Conservation (phyloP, 805 yeast species). For the Candida saitoana region DNA sequence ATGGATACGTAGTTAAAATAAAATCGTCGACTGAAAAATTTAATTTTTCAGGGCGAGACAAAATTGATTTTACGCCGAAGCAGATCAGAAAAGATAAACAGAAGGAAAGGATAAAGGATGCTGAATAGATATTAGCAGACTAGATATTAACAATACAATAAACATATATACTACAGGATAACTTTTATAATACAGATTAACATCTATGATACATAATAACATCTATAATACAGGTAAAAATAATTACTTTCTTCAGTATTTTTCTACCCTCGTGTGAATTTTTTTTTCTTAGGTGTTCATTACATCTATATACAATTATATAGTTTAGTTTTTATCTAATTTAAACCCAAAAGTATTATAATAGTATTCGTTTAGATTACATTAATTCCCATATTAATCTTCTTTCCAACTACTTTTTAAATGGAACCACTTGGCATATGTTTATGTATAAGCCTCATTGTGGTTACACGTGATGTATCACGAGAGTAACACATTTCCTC, state of each 20-base stretch:
- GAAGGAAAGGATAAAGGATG: not conserved
- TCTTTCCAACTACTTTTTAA: not conserved
- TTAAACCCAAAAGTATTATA: too few relatives aligned
- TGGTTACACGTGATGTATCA: not conserved
- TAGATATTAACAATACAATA: too few relatives aligned
- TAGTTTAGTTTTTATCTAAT: too few relatives aligned
- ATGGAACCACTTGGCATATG: not conserved
- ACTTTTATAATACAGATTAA: too few relatives aligned
- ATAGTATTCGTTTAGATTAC: too few relatives aligned
- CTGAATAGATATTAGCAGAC: not conserved
- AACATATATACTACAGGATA: not conserved
- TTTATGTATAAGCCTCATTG: not conserved
- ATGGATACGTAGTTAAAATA: not conserved
- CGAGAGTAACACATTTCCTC: not conserved
- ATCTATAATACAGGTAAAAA: too few relatives aligned
- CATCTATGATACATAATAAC: too few relatives aligned
- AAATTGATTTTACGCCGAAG: not conserved
- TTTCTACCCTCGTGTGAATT: too few relatives aligned
- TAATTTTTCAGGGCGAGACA: not conserved
- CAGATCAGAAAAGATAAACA: not conserved
- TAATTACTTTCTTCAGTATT: too few relatives aligned
- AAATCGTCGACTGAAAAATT: slow-evolving; percentile 1
- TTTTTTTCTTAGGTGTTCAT: too few relatives aligned
- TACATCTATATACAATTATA: too few relatives aligned
- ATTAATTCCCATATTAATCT: too few relatives aligned